Percentiles rank a stretch among this genome's conserved stretches.
phyloP scores from a whole-genome alignment of 768 basidiomycete species.

The Hydnum rufescens region DNA sequence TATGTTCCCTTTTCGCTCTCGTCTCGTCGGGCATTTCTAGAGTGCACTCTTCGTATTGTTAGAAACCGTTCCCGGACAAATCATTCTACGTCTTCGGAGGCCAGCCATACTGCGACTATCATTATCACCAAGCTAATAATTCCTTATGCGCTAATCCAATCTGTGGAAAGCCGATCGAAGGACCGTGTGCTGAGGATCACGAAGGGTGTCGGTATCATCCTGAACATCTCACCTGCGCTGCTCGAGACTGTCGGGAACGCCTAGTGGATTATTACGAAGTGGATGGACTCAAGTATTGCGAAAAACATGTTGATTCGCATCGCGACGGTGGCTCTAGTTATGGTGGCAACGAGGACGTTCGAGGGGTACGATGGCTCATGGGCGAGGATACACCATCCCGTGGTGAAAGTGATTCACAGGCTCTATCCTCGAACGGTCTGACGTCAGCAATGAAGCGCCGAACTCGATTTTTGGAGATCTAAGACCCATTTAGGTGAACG shows the following conservation, averaged over 20 bases:
- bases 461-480: no score
- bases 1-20: slow-evolving; percentile 19
- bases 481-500: no score
- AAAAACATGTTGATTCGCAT: slow-evolving; percentile 30
- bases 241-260: slow-evolving; percentile 30
- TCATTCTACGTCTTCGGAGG: slow-evolving; percentile 83
- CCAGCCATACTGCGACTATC: slow-evolving; percentile 77
- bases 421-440: no score
- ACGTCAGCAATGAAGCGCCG: no score
- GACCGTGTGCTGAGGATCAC: slow-evolving; percentile 77
- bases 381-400: background rate
- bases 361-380: background rate
- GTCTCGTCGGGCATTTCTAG: background rate
- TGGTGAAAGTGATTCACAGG: no score
- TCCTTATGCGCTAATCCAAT: slow-evolving; percentile 62
- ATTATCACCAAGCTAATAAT: slow-evolving; percentile 82
- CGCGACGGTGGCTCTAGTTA: background rate
- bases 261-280: slow-evolving; percentile 68
- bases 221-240: slow-evolving; percentile 73
- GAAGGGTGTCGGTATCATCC: slow-evolving; percentile 69
- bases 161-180: slow-evolving; percentile 84
- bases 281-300: slow-evolving; percentile 63
- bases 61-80: slow-evolving; percentile 83
- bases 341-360: background rate
- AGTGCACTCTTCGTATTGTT: background rate